These are phyloP conservation scores for Phytopythium boreale DNA, from an alignment of 352 stramenopile genomes.

Conservation along the genomic window DNA sequence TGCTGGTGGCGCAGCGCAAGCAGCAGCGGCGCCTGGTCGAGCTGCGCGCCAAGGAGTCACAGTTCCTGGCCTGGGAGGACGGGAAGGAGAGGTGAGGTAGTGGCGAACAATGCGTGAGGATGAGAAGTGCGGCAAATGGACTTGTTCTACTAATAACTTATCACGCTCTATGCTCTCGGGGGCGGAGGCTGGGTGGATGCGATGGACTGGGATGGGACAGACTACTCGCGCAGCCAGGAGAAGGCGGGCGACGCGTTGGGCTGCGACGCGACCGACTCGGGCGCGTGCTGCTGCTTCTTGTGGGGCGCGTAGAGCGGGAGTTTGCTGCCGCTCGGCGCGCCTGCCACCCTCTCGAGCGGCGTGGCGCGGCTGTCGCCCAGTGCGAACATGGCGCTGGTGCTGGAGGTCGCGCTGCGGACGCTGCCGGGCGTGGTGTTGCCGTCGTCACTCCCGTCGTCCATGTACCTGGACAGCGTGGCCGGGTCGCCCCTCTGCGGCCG, in stretches of 20 bases:
- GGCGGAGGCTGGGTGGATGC: too few species aligned
- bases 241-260: constrained; percentile 15
- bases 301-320: constrained; percentile 7
- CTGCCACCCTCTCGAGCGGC: neutral
- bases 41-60: constrained; percentile 39
- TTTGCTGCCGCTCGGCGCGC: constrained; percentile 12
- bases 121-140: neutral
- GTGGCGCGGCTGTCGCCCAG: constrained; percentile 10
- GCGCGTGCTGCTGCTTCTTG: constrained; percentile 15
- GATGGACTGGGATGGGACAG: neutral
- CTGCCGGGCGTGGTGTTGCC: constrained; percentile 20
- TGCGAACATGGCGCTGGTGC: constrained; percentile 11
- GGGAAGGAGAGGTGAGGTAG: neutral
- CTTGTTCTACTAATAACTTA: constrained; percentile 2
- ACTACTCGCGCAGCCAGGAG: constrained; percentile 29
- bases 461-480: constrained; percentile 58
- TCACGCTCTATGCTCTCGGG: neutral
- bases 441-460: constrained; percentile 36
- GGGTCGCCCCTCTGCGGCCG: constrained; percentile 5
- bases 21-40: constrained; percentile 32
- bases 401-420: constrained; percentile 16
- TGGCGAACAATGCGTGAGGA: too few species aligned
- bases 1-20: constrained; percentile 39
- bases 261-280: constrained; percentile 15
- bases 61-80: constrained; percentile 45